Conservation (phyloP, 2,329 filamentous ascomycete species). For the Sordariomycetes sp. region DNA sequence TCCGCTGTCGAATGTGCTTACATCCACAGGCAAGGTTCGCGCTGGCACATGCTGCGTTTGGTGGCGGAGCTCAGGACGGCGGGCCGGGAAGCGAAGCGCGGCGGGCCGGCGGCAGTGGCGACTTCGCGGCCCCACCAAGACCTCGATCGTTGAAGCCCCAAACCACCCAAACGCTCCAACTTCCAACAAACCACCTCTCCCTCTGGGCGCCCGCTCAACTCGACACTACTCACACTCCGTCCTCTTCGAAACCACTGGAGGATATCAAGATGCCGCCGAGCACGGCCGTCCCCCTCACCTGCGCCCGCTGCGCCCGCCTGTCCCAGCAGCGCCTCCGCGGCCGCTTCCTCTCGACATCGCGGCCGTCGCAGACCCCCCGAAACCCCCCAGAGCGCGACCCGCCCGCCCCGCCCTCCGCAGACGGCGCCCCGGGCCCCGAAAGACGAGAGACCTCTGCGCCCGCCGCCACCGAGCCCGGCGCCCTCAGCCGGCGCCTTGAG, state of each 20-base stretch:
- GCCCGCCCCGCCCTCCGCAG: background rate
- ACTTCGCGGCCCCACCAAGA: background rate
- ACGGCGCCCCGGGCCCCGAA: background rate
- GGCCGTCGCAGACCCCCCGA: background rate
- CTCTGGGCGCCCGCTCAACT: background rate
- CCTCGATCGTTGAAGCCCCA: too few relatives aligned
- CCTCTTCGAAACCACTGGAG: background rate
- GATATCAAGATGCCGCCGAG: background rate
- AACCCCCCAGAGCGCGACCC: background rate
- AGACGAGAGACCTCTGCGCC: background rate
- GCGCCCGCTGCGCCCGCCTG: background rate
- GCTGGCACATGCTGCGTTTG: too few relatives aligned
- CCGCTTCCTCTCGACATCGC: background rate
- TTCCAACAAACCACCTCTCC: background rate
- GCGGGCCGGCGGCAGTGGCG: background rate
- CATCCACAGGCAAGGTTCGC: too few relatives aligned
- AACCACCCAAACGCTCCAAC: background rate
- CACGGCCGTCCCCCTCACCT: background rate
- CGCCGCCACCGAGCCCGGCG: slow-evolving; percentile 16
- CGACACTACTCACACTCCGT: background rate
- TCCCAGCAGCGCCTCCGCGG: background rate
- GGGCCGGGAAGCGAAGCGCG: too few relatives aligned
- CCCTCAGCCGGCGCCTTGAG: slow-evolving; percentile 46
- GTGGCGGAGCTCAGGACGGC: too few relatives aligned
- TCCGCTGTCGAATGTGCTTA: too few relatives aligned